These are phyloP conservation scores for Tricholoma sp. DNA, from an alignment of 768 basidiomycete species.

Conservation along the genomic window DNA sequence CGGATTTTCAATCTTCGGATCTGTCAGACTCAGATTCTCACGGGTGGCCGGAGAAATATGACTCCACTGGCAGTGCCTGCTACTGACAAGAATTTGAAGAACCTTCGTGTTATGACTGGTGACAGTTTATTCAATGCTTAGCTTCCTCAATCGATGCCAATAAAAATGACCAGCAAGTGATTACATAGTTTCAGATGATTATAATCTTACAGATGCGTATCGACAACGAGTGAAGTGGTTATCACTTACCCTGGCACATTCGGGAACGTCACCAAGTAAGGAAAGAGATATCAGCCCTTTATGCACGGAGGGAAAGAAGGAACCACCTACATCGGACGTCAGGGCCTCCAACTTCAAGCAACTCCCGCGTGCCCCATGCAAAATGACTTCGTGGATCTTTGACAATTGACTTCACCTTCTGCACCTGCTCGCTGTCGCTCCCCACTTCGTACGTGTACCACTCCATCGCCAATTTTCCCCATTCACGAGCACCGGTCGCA, in stretches of 20 bases:
- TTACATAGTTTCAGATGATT: no score
- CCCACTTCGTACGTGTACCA: constrained; percentile 61
- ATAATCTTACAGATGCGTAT: background rate
- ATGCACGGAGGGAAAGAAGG: constrained; percentile 3
- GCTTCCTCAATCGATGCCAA: no score
- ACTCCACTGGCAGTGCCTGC: no score
- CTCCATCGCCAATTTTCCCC: constrained; percentile 42
- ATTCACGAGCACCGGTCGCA: constrained; percentile 37
- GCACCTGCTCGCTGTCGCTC: constrained; percentile 42
- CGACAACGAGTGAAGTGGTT: background rate
- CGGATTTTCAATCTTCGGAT: constrained; percentile 17
- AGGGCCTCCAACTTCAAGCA: constrained; percentile 12
- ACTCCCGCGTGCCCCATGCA: constrained; percentile 44
- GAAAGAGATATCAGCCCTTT: background rate
- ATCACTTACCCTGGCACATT: background rate
- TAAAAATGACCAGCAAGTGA: no score
- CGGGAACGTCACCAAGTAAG: no score
- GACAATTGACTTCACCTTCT: constrained; percentile 31
- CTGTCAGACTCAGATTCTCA: constrained; percentile 10
- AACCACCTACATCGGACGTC: no score
- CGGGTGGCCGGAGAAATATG: constrained; percentile 2
- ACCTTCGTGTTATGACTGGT: no score
- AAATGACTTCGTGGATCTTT: constrained; percentile 35
- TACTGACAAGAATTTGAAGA: no score
- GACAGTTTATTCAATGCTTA: no score